Conservation (phyloP, 805 yeast species). For the Starmera caribaea region DNA sequence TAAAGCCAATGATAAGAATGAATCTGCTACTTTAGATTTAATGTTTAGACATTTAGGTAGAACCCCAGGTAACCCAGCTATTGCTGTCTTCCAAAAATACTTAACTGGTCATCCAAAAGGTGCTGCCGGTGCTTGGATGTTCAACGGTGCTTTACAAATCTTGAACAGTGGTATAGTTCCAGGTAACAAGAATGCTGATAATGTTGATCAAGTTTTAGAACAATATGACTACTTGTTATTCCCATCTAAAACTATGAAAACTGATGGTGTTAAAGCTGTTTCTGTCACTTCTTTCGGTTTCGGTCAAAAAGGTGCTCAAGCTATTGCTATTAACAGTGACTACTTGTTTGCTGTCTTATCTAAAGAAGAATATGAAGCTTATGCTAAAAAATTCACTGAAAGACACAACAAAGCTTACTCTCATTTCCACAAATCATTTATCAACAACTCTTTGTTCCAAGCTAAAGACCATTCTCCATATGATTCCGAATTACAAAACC, state of each 20-base stretch:
- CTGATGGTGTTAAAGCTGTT: constrained; percentile 96
- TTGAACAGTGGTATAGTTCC: constrained; percentile 91
- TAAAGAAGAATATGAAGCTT: constrained; percentile 58
- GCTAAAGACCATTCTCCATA: constrained; percentile 94
- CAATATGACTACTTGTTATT: constrained; percentile 81
- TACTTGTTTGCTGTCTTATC: constrained; percentile 82
- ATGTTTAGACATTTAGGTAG: constrained; percentile 97
- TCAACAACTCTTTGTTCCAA: constrained; percentile 82
- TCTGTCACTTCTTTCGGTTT: constrained; percentile 97
- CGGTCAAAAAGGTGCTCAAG: constrained; percentile 99
- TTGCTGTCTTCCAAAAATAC: constrained; percentile 98
- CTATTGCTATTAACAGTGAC: constrained; percentile 85
- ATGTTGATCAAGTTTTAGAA: constrained; percentile 76
- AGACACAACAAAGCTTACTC: constrained; percentile 89
- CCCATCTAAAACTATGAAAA: constrained; percentile 89
- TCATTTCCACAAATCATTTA: constrained; percentile 91
- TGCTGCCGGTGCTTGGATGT: constrained; percentile 99
- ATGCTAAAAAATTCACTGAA: constrained; percentile 57
- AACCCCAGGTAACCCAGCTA: constrained; percentile 93
- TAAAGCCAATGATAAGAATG: constrained; percentile 97
- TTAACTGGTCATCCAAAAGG: constrained; percentile 99
- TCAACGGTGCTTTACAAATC: constrained; percentile 95
- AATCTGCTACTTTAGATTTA: constrained; percentile 78
- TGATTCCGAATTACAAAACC: constrained; percentile 75
- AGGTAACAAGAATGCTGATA: constrained; percentile 98